A percentile compares a stretch with the other conserved stretches of the same genome.
Evolutionary conservation across 2,329 filamentous ascomycete species (phyloP).

Genomic region (Fusarium chlamydosporum): DNA sequence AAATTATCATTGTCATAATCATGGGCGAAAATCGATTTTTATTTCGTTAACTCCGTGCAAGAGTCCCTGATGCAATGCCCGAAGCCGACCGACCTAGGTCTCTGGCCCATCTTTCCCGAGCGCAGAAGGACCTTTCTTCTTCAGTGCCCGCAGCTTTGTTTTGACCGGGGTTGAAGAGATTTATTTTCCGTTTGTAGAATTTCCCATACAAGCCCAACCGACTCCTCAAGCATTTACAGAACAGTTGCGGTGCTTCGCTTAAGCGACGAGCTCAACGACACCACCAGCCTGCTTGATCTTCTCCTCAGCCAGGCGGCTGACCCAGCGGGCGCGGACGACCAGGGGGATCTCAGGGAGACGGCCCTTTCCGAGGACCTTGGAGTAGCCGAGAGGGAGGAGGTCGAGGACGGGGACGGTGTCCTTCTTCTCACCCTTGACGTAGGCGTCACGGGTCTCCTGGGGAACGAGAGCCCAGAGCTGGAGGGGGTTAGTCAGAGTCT

Average conservation of each 20-base stretch:
- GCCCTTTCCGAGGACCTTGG: conserved; percentile 99
- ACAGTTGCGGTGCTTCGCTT: conserved; percentile 50
- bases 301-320: conserved; percentile 95
- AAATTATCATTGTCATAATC: conserved; percentile 37
- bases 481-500: conserved; percentile 49
- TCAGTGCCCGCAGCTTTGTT: conserved; percentile 22
- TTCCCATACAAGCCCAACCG: conserved; percentile 51
- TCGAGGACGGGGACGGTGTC: conserved; percentile 98
- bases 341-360: conserved; percentile 92
- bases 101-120: conserved; percentile 41
- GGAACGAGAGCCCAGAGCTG: conserved; percentile 97
- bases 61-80: conserved; percentile 61
- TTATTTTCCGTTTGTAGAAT: conserved; percentile 48
- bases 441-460: conserved; percentile 91
- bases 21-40: conserved; percentile 58
- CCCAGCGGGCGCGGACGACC: conserved; percentile 94
- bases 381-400: conserved; percentile 96
- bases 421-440: conserved; percentile 82
- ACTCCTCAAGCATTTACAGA: conserved; percentile 50
- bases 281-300: conserved; percentile 99
- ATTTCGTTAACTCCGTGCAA: conserved; percentile 59
- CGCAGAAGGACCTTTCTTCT: conserved; percentile 45
- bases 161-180: conserved; percentile 47
- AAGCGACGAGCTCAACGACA: conserved; percentile 95
- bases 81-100: conserved; percentile 58